phyloP scores from a whole-genome alignment of 129 eudicot species.

The Saussurea involucrata region DNA sequence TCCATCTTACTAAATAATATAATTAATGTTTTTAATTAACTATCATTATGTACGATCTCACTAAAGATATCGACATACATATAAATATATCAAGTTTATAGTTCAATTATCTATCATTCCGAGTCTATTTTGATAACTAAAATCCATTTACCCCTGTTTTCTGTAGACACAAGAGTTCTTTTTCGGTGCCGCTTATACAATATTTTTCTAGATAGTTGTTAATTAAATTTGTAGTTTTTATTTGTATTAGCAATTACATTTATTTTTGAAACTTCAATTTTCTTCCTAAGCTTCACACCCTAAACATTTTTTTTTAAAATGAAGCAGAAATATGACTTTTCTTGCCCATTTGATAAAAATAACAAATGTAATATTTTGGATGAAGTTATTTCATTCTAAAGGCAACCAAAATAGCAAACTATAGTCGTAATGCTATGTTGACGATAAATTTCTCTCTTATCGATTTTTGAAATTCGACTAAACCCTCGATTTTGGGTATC shows the following conservation, averaged over 20 bases:
- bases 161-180: neutral
- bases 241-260: no score
- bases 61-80: neutral
- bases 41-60: neutral
- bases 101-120: neutral
- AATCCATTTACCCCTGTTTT: neutral
- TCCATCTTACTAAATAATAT: neutral
- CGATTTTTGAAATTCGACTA: no score
- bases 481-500: no score
- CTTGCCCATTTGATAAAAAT: no score
- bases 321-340: no score
- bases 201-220: neutral
- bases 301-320: no score
- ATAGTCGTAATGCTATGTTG: no score
- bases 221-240: neutral
- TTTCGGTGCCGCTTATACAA: neutral
- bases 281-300: neutral
- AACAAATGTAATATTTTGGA: no score
- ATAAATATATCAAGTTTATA: neutral
- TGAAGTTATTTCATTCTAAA: no score
- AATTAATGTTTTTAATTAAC: neutral
- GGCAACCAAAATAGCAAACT: no score
- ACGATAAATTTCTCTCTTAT: no score
- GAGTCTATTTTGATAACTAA: neutral
- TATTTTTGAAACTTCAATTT: no score